Base-by-base conservation (phyloP, 2,329 filamentous ascomycete species). In the Colletotrichum spaethianum region DNA sequence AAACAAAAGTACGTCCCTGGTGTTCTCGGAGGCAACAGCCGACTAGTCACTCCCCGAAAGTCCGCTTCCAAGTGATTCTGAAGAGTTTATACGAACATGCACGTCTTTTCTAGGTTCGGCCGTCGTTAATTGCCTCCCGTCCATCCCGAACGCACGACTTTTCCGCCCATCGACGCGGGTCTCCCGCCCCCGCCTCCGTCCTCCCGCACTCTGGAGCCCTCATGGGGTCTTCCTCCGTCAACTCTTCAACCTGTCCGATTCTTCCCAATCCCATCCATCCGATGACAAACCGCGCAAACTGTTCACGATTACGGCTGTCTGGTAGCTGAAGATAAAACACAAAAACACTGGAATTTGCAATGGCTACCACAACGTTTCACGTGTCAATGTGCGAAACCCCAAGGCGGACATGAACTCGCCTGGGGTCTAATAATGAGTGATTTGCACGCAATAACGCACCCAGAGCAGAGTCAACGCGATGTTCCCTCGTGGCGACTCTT, bases 1-100 rank as follows among this genome's bases (percentile, higher is more conserved):
- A 99, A 99, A 93, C 96, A 98, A 94, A 98, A 98, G 95, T 98
- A 97, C 89, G 95, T 97, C 82, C 90, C 91, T 87, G 88, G 88
- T 86, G 88, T 89, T 86, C 88, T 93, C 85, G 91, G 90, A 86
- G 89, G 89, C 86, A 88, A 90, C 87, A 89, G 88, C 87, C 89
- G 90, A 83, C 74, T 77, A 75, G 87, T 89, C 85, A 92, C 90
- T 88, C 89, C 91, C 84, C 88, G 89, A 86, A 93, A 92, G 84
- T 56, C 88, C 89, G 83, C 82, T 81, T 81, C 91, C 91, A 84
- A 88, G 90, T 85, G 92, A 92, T 87, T 48, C 40, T 89, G 88
- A 90, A 90, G 87, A 88, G 87, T 88, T 89, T 86, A 92, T 92
- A 87, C 92, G 87, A 93, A 92, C 89, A 75, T 89, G 89, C 87